phyloP scores from a whole-genome alignment of 192 early-diverging fungal species.

The Spinellus fusiger region DNA sequence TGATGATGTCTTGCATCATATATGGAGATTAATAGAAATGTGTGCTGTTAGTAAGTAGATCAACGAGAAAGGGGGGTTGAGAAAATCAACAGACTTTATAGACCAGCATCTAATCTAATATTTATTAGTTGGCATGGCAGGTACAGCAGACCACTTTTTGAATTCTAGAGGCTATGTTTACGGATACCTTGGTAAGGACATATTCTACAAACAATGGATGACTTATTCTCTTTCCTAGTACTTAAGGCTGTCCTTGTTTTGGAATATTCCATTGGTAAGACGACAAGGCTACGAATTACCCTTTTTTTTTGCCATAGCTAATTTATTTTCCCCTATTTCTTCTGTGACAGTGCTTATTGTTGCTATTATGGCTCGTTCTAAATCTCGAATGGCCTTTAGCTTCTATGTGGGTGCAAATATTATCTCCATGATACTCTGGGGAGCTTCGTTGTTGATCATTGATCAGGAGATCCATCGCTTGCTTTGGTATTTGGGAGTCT shows the following conservation, averaged over 20 bases:
- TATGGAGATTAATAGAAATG: constrained; percentile 30
- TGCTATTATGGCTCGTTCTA: constrained; percentile 20
- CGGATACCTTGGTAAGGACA: constrained; percentile 29
- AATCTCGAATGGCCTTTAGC: constrained; percentile 29
- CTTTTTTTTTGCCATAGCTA: neutral
- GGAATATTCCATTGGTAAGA: constrained; percentile 40
- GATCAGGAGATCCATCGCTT: constrained; percentile 28
- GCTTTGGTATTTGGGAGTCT: constrained; percentile 37
- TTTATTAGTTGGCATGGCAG: constrained; percentile 35
- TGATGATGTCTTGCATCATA: constrained; percentile 32
- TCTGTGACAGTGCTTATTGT: constrained; percentile 18
- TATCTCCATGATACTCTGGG: constrained; percentile 39
- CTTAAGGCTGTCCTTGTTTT: constrained; percentile 37
- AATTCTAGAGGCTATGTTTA: constrained; percentile 36
- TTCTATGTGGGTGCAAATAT: constrained; percentile 39
- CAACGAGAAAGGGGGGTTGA: no score
- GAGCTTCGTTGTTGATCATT: constrained; percentile 29
- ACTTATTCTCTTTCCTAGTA: neutral
- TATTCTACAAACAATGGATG: neutral
- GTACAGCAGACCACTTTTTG: constrained; percentile 34
- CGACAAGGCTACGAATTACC: neutral
- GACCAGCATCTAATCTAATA: neutral
- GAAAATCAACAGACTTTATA: neutral
- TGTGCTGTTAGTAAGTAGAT: constrained; percentile 34
- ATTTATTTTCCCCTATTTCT: neutral